Evolutionary conservation across 176 grass and related monocot species (phyloP), one percentile per base, ranked within the genome.

Genomic region (Microstegium vimineum): DNA sequence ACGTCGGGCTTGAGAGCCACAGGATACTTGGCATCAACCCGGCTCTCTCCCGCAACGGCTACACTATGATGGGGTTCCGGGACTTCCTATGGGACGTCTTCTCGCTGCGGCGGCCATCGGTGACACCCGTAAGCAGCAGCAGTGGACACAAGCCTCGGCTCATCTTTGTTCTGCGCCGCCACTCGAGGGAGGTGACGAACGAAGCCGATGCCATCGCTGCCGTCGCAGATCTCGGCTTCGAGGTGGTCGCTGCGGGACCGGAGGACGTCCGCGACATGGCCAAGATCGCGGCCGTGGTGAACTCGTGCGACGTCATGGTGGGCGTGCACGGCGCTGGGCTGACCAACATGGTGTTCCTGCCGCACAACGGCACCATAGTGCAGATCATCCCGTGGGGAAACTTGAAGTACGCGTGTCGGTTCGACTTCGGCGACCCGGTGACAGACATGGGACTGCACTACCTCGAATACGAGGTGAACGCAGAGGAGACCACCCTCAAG

Each of bases 261-360:
- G 77, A 83, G 22, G 81, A 85, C 4, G 73, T 73, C 3, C 2
- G 31, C 0, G 51, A 93, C 78, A 28, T 91, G 47, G 62, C 42
- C 34, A 13, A 14, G 32, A 12, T 69, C 14, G 78, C 64, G 2
- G 32, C 0, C 32, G 22, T 91, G 54, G 96, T 99, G 76, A 99
- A 99, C 79, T 93, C 91, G n/a, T 89, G 89, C 66, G 96, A 99
- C 84, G 96, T 99, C 34, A 95, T 99, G 96, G 84, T 99, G 38
- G 96, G 96, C 34, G 96, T 95, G 32, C 96, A 99, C 57, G 93
- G 96, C 18, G 96, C 96, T 0, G 96, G 96, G 73, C 91, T 99
- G 5, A 93, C 96, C 71, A 95, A 99, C 85, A 95, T 99, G 96
- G 87, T 99, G 25, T 99, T 95, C 90, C 83, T 99, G 76, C 92